These are phyloP conservation scores for Mycena indigotica DNA, from an alignment of 768 basidiomycete species.

Conservation along the genomic window DNA sequence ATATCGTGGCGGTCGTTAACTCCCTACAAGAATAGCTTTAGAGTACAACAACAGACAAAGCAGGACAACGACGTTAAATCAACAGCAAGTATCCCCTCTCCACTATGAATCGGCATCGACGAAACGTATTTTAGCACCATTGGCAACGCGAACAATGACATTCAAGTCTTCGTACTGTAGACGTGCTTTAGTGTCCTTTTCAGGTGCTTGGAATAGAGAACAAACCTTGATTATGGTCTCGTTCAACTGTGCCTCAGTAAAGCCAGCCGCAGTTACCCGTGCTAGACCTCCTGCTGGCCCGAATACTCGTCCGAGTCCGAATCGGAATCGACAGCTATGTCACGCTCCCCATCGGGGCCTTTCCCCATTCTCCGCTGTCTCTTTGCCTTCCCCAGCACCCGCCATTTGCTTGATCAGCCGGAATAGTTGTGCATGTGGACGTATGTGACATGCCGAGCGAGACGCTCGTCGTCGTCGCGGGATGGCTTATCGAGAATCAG, in stretches of 20 bases:
- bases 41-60: conserved; percentile 14
- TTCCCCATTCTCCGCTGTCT: conserved; percentile 59
- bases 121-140: conserved; percentile 79
- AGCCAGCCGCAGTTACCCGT: conserved; percentile 82
- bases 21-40: neutral
- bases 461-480: conserved; percentile 91
- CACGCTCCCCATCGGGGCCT: conserved; percentile 73
- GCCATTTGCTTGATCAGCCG: conserved; percentile 90
- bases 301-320: conserved; percentile 65
- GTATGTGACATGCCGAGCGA: conserved; percentile 96
- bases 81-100: neutral
- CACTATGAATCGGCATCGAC: conserved; percentile 35
- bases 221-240: conserved; percentile 80
- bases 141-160: conserved; percentile 81
- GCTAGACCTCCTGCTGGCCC: conserved; percentile 70
- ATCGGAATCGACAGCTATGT: conserved; percentile 70
- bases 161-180: conserved; percentile 89
- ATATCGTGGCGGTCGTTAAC: neutral
- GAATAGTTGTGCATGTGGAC: conserved; percentile 98
- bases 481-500: conserved; percentile 95
- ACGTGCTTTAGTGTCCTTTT: too few relatives aligned
- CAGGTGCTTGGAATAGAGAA: conserved; percentile 10
- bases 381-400: conserved; percentile 37
- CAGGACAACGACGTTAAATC: neutral
- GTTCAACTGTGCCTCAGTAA: conserved; percentile 88